A percentile compares a stretch with the other conserved stretches of the same genome.
These are phyloP conservation scores for Diversispora epigaea DNA, from an alignment of 192 early-diverging fungal genomes.

Conservation along the genomic window DNA sequence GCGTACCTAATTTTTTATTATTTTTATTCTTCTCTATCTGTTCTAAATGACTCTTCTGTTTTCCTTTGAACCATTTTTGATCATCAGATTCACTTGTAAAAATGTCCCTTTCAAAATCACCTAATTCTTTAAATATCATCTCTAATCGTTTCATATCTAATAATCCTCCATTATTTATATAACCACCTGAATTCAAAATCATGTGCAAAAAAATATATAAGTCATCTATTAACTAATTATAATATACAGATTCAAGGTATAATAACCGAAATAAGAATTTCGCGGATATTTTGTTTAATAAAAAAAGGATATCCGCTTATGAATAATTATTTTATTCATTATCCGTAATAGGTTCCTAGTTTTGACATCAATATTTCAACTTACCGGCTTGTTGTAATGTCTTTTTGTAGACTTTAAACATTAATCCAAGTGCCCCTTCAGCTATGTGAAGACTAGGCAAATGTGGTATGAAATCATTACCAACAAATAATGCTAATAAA, in stretches of 20 bases:
- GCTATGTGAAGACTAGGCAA: slow-evolving; percentile 92
- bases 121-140: slow-evolving; percentile 60
- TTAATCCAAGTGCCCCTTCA: slow-evolving; percentile 77
- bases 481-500: slow-evolving; percentile 90
- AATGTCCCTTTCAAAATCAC: slow-evolving; percentile 51
- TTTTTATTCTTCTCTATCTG: slow-evolving; percentile 19
- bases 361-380: not conserved
- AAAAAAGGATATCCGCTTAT: too few relatives aligned
- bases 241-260: too few relatives aligned
- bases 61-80: slow-evolving; percentile 48
- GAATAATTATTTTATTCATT: too few relatives aligned
- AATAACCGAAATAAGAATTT: too few relatives aligned
- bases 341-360: too few relatives aligned
- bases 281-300: too few relatives aligned
- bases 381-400: slow-evolving; percentile 50
- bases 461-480: slow-evolving; percentile 97
- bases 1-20: slow-evolving; percentile 17
- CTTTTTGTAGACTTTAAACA: slow-evolving; percentile 68
- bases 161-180: slow-evolving; percentile 85
- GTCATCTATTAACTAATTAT: not conserved
- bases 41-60: slow-evolving; percentile 30
- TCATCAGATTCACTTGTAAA: slow-evolving; percentile 52
- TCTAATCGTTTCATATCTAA: slow-evolving; percentile 60
- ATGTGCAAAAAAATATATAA: slow-evolving; percentile 20
- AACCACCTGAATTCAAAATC: slow-evolving; percentile 63